phyloP scores from a whole-genome alignment of 108 stramenopile species.

The Skeletonema menzelii region DNA sequence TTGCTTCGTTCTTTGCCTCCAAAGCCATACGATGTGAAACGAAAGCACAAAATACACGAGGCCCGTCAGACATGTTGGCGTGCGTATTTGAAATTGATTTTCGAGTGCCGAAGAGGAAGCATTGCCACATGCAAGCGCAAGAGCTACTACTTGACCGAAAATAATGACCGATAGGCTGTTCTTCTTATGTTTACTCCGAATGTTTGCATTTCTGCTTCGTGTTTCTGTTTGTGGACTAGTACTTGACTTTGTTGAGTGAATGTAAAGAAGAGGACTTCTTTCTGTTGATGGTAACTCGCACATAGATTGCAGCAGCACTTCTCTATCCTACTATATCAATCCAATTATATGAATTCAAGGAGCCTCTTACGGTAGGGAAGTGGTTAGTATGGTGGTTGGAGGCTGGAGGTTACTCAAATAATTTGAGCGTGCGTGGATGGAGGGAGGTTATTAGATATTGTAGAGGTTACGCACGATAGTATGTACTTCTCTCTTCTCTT shows the following conservation, averaged over 20 bases:
- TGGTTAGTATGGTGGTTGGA: too few relatives aligned
- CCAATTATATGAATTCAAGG: too few relatives aligned
- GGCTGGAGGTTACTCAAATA: too few relatives aligned
- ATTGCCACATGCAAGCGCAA: constrained; percentile 54
- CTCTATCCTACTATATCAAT: not conserved
- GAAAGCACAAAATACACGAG: constrained; percentile 58
- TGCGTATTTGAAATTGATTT: constrained; percentile 48
- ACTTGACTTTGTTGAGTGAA: not conserved
- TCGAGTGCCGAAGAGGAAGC: constrained; percentile 62
- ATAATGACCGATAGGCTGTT: constrained; percentile 14
- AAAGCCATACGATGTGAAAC: constrained; percentile 35
- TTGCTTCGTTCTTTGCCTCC: constrained; percentile 14
- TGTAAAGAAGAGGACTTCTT: constrained; percentile 2
- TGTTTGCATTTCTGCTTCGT: not conserved
- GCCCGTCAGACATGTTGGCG: constrained; percentile 51
- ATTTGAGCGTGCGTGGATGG: too few relatives aligned
- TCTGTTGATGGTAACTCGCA: constrained; percentile 1
- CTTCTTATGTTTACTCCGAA: not conserved
- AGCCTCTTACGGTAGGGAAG: too few relatives aligned
- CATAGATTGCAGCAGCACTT: not conserved
- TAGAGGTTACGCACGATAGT: too few relatives aligned
- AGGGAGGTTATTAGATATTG: too few relatives aligned
- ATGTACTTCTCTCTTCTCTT: too few relatives aligned
- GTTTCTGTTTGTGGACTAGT: not conserved
- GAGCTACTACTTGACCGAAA: constrained; percentile 60